phyloP scores from a whole-genome alignment of 129 eudicot species.

The Lactuca sativa region DNA sequence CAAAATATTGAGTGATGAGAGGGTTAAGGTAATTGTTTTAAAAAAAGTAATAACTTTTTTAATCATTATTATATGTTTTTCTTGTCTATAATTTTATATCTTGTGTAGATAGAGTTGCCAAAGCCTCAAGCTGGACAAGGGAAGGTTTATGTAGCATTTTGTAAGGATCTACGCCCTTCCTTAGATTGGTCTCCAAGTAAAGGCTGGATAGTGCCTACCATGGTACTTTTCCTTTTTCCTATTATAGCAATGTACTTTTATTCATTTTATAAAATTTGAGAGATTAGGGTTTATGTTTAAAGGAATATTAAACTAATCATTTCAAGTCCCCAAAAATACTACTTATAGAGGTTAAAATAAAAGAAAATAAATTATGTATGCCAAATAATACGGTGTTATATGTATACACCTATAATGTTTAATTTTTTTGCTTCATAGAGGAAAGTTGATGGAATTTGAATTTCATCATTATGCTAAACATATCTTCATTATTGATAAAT shows the following conservation, averaged over 20 bases:
- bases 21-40: conserved; percentile 50
- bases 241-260: not conserved
- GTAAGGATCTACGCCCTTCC: conserved; percentile 72
- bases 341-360: too few relatives aligned
- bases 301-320: too few relatives aligned
- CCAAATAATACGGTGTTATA: too few relatives aligned
- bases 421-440: not conserved
- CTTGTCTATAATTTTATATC: not conserved
- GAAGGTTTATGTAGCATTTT: conserved; percentile 32
- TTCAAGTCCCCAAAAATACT: too few relatives aligned
- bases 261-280: not conserved
- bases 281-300: not conserved
- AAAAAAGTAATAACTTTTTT: not conserved
- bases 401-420: not conserved
- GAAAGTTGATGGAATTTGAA: too few relatives aligned
- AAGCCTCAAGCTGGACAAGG: conserved; percentile 69
- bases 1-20: conserved; percentile 39
- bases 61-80: conserved; percentile 5
- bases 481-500: conserved; percentile 3
- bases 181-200: conserved; percentile 57
- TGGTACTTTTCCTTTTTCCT: conserved; percentile 36
- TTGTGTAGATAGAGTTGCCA: conserved; percentile 49
- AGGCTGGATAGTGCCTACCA: conserved; percentile 61
- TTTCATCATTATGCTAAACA: not conserved
- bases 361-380: too few relatives aligned